A percentile compares a stretch with the other conserved stretches of the same genome.
phyloP scores from a whole-genome alignment of 495 filamentous ascomycete species.

The Aspergillus bridgeri region DNA sequence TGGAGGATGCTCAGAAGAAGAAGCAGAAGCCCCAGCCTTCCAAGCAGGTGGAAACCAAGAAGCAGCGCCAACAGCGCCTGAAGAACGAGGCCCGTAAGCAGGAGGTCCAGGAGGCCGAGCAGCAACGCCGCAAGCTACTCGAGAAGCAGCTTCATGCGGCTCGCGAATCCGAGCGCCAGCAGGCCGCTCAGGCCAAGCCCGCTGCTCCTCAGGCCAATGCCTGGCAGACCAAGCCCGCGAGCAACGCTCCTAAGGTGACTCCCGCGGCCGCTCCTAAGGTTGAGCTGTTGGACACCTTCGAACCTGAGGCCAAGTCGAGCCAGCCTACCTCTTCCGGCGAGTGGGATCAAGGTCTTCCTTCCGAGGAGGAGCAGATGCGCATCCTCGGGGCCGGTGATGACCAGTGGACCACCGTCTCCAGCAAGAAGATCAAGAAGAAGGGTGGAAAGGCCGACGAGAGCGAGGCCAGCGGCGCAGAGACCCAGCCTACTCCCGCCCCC shows the following conservation, averaged over 20 bases:
- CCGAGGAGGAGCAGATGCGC: constrained; percentile 84
- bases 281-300: constrained; percentile 74
- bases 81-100: constrained; percentile 75
- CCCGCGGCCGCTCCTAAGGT: constrained; percentile 28
- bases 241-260: constrained; percentile 29
- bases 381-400: constrained; percentile 58
- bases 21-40: constrained; percentile 58
- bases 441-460: constrained; percentile 41
- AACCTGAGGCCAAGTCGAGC: constrained; percentile 41
- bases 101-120: constrained; percentile 69
- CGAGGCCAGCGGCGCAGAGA: constrained; percentile 41
- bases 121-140: constrained; percentile 62
- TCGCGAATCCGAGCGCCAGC: constrained; percentile 71
- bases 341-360: constrained; percentile 61
- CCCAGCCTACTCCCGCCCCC: constrained; percentile 28
- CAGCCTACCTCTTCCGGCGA: constrained; percentile 23
- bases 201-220: constrained; percentile 51
- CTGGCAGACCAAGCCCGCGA: constrained; percentile 51
- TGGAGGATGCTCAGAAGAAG: constrained; percentile 63
- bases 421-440: constrained; percentile 61
- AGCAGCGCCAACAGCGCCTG: constrained; percentile 80
- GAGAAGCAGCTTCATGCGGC: constrained; percentile 80
- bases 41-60: constrained; percentile 71
- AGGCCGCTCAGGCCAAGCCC: constrained; percentile 66
- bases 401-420: constrained; percentile 73